Base-by-base conservation (phyloP, 768 basidiomycete genomes). In the Boletus sp. region DNA sequence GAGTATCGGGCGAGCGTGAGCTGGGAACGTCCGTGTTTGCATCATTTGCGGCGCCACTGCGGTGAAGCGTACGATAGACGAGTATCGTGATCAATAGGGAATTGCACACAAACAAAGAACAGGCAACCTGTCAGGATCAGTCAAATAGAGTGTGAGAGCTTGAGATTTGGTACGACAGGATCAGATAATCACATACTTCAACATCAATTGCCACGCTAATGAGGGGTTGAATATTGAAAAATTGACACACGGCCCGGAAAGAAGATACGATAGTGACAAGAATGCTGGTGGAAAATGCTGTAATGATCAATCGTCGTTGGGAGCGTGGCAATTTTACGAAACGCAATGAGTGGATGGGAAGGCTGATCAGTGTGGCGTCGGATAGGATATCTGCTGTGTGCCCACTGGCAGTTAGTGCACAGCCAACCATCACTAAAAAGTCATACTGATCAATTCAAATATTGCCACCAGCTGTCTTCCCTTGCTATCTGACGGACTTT, bases 371-470 rank as follows among this genome's bases (percentile, higher is more conserved):
- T 17, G 47, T 49, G 11, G 39, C 36, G 35, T 62, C 67, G 12
- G 64, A 60, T 10, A 71, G 29, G 35, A 71, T 44, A 32, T 71
- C 60, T 17, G 55, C 67, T 69, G 45, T 44, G 6, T 32, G 44
- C 17, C 52, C 5, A 47, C 14, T 33, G 5, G 32, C 15, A 2
- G 29, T 64, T 41, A 61, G 53, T 24, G 41, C 37, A 8, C 24
- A 28, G 5, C 10, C 28, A 33, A 41, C 6, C 5, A 29, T 7
- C 30, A 41, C 24, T 5, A 41, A 24, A 50, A 50, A 39, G 28
- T 49, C 54, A 28, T 44, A 62, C 66, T 17, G n/a, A 52, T 55
- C 14, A 67, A 50, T 50, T 65, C 66, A 48, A 50, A 55, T 48
- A 65, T 58, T 12, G 48, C 11, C 42, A 56, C 15, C 4, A 52